Base-by-base conservation (phyloP, 345 rosid genomes). In the Gossypium rotundifolium region DNA sequence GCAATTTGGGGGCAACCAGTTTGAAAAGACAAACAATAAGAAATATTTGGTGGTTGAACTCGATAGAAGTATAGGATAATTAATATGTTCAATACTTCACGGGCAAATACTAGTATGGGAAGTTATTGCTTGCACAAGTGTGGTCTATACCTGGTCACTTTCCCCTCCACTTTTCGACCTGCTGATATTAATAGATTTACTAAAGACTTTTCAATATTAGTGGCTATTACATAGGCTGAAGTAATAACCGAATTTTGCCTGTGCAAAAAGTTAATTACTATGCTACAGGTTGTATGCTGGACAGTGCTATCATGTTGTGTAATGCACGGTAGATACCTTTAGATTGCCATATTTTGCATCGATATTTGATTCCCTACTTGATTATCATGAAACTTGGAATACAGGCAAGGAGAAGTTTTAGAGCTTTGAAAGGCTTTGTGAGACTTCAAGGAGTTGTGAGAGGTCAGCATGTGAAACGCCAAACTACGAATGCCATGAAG, bases 371-470 rank as follows among this genome's bases (percentile, higher is more conserved):
- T 16, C 58, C 29, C 16, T 61, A 74, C 49, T 73, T 58, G 42
- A 59, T 74, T 14, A 29, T 42, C 58, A 11, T 46, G 65, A 60
- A 65, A 66, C 70, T 61, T 75, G 14, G 75, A 45, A n/a, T 75
- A 75, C 79, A 96, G 99, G 96, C 93, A 73, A 85, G 99, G 75
- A 90, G 87, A 82, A 93, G 97, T 84, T 96, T 91, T 22, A 86
- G 91, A 83, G 97, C 99, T 69, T 80, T 96, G 71, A 96, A 87
- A 85, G 98, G 99, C 59, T 88, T 96, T 69, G 92, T 90, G 74
- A 91, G 99, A 83, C 99, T 96, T 74, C 99, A 93, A 84, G 98
- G 97, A 82, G 99, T 93, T 29, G 86, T 96, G 20, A 83, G 92
- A 83, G 99, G 99, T 70, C 93, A 91, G 55, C 86, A 84, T 46